A percentile compares a stretch with the other conserved stretches of the same genome.
phyloP scores from a whole-genome alignment of 108 stramenopile species.

The Cyclotella atomus region DNA sequence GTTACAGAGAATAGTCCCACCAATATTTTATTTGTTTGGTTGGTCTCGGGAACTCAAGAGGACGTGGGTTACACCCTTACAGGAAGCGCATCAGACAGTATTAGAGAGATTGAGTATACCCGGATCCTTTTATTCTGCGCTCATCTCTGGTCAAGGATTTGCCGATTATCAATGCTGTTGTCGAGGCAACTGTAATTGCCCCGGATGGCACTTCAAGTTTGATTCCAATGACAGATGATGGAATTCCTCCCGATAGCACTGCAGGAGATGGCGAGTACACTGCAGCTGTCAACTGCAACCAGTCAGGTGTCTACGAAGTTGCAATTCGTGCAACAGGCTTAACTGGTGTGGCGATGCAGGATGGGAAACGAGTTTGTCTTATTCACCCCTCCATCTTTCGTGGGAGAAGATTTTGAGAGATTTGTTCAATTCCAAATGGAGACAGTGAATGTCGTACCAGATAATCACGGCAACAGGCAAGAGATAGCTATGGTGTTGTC shows the following conservation, averaged over 20 bases:
- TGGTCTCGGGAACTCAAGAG: neutral
- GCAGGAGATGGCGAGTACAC: constrained; percentile 1
- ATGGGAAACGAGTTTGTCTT: neutral
- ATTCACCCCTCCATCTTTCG: neutral
- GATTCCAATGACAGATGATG: neutral
- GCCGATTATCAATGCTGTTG: neutral
- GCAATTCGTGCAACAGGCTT: neutral
- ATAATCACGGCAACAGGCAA: neutral
- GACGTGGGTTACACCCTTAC: neutral
- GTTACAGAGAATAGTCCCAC: neutral
- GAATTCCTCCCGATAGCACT: neutral
- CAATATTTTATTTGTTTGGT: neutral
- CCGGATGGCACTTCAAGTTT: neutral
- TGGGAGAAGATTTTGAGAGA: neutral
- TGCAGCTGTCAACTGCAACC: neutral
- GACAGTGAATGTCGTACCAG: neutral
- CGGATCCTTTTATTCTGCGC: neutral
- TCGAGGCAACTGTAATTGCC: neutral
- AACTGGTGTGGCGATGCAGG: constrained; percentile 1
- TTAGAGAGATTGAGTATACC: neutral
- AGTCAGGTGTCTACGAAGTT: neutral
- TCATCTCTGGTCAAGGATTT: neutral
- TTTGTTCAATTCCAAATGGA: neutral
- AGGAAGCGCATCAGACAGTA: neutral
- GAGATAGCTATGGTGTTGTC: neutral